Conservation (phyloP, 306 rosid species). For the Heteromeles arbutifolia region DNA sequence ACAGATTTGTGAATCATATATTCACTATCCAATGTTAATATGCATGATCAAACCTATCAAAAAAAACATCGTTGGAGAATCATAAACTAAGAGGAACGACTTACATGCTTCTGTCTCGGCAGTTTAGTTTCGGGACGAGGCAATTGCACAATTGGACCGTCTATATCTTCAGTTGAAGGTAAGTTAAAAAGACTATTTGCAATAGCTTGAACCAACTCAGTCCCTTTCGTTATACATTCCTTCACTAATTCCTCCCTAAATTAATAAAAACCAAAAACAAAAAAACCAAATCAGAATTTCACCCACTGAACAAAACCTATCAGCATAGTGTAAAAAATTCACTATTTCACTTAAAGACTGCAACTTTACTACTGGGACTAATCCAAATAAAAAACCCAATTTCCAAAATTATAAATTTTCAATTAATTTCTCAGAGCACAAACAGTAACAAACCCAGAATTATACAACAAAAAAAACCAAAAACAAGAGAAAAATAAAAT, state of each 20-base stretch:
- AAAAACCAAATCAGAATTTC: not conserved
- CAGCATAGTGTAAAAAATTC: not conserved
- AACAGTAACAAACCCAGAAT: not conserved
- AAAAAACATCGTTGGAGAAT: not conserved
- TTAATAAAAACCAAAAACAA: not conserved
- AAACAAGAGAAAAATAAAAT: not conserved
- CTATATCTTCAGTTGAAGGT: conserved; percentile 66
- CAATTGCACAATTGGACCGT: conserved; percentile 75
- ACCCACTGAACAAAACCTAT: not conserved
- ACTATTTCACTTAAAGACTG: not conserved
- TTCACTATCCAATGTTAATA: not conserved
- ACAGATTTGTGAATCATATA: not conserved
- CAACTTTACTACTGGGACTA: not conserved
- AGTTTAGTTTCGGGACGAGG: conserved; percentile 63
- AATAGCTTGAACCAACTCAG: conserved; percentile 73
- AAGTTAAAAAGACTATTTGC: conserved; percentile 57
- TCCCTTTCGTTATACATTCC: conserved; percentile 56
- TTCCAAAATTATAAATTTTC: not conserved
- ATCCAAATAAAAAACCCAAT: not conserved
- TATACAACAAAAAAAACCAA: not conserved
- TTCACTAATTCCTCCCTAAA: conserved; percentile 55
- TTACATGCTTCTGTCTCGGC: conserved; percentile 85
- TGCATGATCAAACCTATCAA: not conserved
- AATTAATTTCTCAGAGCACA: not conserved
- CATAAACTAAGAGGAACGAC: not conserved